Evolutionary conservation across 2,329 filamentous ascomycete species (phyloP), one percentile per base, ranked within the genome.

Genomic region (Rachicladosporium sp.): DNA sequence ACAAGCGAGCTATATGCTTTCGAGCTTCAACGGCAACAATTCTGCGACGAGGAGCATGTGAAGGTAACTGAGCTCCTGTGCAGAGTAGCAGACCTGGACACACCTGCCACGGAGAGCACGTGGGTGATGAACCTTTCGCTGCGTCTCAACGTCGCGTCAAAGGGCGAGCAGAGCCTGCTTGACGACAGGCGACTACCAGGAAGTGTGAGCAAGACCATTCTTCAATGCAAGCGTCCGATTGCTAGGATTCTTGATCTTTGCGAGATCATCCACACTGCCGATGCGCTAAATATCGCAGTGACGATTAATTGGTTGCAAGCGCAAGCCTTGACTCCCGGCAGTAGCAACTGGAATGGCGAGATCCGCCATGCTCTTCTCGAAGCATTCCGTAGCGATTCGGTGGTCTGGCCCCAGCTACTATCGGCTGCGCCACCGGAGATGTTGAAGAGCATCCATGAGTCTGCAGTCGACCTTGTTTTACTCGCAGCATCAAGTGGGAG

Each of bases 341-440:
- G 7, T 8, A 27, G 23, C 23, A 8, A 6, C 23, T 2, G 23
- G 5, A 8, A 6, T 8, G 23, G 6, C 7, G 23, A 27, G 23
- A 27, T 8, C 7, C 23, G 23, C 23, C 23, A 27, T 9, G 60
- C 61, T 6, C 53, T 69, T 36, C 56, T 64, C 33, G 50, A 50
- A 11, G 59, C 60, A 6, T 53, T 68, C n/a, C 58, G 61, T 8
- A 50, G 55, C 21, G 63, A 64, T 29, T 60, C 57, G 33, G 54
- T 60, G n/a, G 56, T 61, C 9, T 67, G 64, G 56, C 52, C 63
- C 2, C 62, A 67, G 42, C 53, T 69, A 6, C 49, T 68, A 9
- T 53, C 54, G 15, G 61, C 56, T 19, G 53, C 62, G 13, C 61
- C 62, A 29, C 42, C 43, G 19, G 43, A 42, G 9, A 50, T 48